Base-by-base conservation (phyloP, 192 early-diverging fungal genomes). In the Coemansia aciculifera region DNA sequence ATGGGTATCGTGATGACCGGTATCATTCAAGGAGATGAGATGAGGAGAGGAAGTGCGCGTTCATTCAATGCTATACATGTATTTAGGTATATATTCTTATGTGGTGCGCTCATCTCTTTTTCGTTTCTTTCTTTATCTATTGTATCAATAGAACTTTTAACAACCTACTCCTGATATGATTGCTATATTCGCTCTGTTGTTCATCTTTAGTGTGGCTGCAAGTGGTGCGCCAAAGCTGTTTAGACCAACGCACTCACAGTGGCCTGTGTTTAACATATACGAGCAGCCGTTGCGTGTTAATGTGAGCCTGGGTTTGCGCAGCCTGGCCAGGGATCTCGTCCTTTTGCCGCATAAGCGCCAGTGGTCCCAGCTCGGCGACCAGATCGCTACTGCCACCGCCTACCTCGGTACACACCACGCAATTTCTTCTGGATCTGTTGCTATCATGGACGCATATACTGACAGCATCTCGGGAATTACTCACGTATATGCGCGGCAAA, bases 401-500 rank as follows among this genome's bases (percentile, higher is more conserved):
- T 68, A 72, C 32, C 66, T 77, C 19, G 29, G 31, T 5, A 36
- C 42, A 11, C 40, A 23, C 9, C 70, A 72, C 64, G 57, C 48
- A 0, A 78, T 78, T n/a, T 13, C 19, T 1, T 32, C 67, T 2
- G 59, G 34, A 9, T 52, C 57, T 0, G 38, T 86, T 61, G 65
- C 83, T 17, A 86, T 94, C 62, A 87, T 90, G 56, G 87, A 88
- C 74, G 73, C 86, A 11, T 92, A 93, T 75, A 83, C 74, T 15
- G 90, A 91, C 11, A 77, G 87, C 9, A 86, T 87, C 68, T 89
- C 87, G n/a, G 89, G 87, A 21, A 77, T 95, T 6, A 90, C 93
- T n/a, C 94, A 96, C 72, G 90, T 96, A 11, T 91, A 96, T 71
- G 68, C 93, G 12, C 88, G 89, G 48, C 95, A 98, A 68, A 63